Base-by-base conservation (phyloP, 2,329 filamentous ascomycete genomes). In the Colletotrichum echinochloae region DNA sequence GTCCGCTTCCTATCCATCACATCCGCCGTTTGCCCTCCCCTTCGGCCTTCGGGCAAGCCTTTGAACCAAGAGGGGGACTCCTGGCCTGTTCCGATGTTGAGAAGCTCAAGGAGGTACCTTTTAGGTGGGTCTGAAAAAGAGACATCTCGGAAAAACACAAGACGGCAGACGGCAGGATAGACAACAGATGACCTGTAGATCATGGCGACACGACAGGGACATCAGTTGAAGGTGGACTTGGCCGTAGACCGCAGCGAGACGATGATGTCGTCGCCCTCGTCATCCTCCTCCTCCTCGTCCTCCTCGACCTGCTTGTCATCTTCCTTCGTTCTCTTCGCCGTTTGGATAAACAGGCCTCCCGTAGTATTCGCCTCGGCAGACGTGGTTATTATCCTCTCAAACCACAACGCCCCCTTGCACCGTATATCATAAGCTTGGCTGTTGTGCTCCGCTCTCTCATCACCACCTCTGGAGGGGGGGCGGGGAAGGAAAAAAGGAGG, bases 401-500 rank as follows among this genome's bases (percentile, higher is more conserved):
- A 12, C 33, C 52, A 39, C 18, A 44, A 26, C 37, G n/a, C 52
- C 56, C 59, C 52, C 28, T 37, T 20, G n/a, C n/a, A n/a, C n/a
- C n/a, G n/a, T n/a, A 46, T 63, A n/a, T 59, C 57, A 71, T 68
- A 39, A 67, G 55, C 68, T 48, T 39, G 35, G 35, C 68, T 55
- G 46, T 59, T 59, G 52, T 48, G 52, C 68, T 68, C 68, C 64
- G 64, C 64, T 61, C 30, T 52, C 37, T 48, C 44, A 48, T 33
- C 28, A 48, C 28, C 14, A 16, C 35, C 18, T 49, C 20, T 44
- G 57, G 28, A 41, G n/a, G n/a, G n/a, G n/a, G n/a, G n/a, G n/a
- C n/a, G n/a, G n/a, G n/a, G n/a, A n/a, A n/a, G n/a, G 28, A 33
- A 33, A 46, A 46, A 62, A 44, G 44, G 48, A 59, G 68, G 62